Base-by-base conservation (phyloP, 2,329 filamentous ascomycete genomes). In the Claviceps cyperi region DNA sequence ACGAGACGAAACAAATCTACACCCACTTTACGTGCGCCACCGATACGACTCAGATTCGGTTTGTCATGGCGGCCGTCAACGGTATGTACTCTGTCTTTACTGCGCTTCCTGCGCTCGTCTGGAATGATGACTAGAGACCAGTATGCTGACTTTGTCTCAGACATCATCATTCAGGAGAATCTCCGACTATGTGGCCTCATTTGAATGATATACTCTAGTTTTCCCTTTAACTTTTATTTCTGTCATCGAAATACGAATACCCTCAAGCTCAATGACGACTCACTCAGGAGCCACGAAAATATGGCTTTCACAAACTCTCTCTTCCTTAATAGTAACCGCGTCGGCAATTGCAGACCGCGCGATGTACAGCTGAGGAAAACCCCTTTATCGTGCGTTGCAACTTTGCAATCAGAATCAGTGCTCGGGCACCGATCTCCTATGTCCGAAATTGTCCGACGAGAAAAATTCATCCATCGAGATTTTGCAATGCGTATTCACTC, bases 91-190 rank as follows among this genome's bases (percentile, higher is more conserved):
- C 15, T 15, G 37, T 38, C 37, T 38, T 66, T 11, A 4, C 21
- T 9, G 5, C 4, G 7, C n/a, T 17, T 13, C 5, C 1, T n/a
- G 7, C 8, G 8, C 5, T 39, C 13, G 17, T 17, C 4, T 8
- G 11, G 8, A 32, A 45, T 35, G n/a, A 14, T 6, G 15, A 46
- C 4, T 14, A 46, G 19, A n/a, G 4, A 1, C 2, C 14, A 4
- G 21, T 24, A 46, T 35, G 50, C 72, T 81, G 70, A 84, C 61
- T 5, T 14, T 2, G 43, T 2, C 47, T 2, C 58, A 95, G 92
- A 98, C 73, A 98, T 98, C 69, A 98, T 98, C 73, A 98, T 98
- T 69, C 92, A 98, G 75, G 92, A 97, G 73, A 98, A 98, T 73
- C 81, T 98, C 57, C 85, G 92, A 69, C 79, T 94, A 69, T 96